Evolutionary conservation across 176 grass and related monocot genomes (phyloP).

Genomic region (Eleusine indica): DNA sequence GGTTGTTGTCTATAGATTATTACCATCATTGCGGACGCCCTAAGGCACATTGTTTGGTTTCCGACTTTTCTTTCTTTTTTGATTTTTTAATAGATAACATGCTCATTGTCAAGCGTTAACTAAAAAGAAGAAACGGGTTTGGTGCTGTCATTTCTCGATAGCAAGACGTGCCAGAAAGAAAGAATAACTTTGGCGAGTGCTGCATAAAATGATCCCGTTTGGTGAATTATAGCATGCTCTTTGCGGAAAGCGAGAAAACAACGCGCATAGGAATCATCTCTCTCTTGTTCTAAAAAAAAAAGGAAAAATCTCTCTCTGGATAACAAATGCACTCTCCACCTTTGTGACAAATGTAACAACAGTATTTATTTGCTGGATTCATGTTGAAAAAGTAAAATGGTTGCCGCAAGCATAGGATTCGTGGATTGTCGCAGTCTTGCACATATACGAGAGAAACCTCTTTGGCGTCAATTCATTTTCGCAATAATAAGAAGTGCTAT

Average conservation of each 20-base stretch:
- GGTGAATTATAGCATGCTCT: background rate
- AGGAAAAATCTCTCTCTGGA: background rate
- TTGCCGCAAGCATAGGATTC: slow-evolving; percentile 14
- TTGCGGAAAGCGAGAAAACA: slow-evolving; percentile 38
- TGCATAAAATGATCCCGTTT: background rate
- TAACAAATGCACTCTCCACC: background rate
- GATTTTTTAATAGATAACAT: background rate
- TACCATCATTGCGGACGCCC: too few relatives aligned
- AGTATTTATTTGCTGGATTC: background rate
- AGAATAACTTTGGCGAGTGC: slow-evolving; percentile 32
- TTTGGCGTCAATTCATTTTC: too few relatives aligned
- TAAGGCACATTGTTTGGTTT: background rate
- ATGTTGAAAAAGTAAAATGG: background rate
- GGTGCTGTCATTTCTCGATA: background rate
- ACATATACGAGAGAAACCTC: too few relatives aligned
- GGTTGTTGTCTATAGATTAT: too few relatives aligned
- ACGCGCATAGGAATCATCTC: slow-evolving; percentile 15
- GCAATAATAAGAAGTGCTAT: too few relatives aligned
- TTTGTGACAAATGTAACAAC: background rate
- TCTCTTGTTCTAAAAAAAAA: background rate
- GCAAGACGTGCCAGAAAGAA: background rate
- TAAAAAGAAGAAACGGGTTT: background rate
- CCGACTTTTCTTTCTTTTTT: too few relatives aligned
- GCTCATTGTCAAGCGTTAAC: background rate
- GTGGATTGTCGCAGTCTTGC: background rate